Base-by-base conservation (phyloP, 139 green algal species). In the Picochlorum sp. region DNA sequence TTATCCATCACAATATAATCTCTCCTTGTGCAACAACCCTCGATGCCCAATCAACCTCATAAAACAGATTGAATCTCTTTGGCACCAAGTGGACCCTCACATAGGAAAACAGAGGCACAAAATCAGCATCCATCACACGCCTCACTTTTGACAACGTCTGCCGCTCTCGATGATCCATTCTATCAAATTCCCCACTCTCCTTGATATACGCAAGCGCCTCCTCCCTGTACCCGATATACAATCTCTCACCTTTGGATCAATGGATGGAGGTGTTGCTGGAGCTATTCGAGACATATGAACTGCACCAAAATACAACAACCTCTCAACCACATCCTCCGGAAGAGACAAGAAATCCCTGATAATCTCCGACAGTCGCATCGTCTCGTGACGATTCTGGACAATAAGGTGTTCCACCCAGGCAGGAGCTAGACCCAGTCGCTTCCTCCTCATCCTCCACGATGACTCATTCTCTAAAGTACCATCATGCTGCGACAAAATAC, bases 1-100 rank as follows among this genome's bases (percentile, higher is more conserved):
- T 95, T 95, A 77, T 85, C 77, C 6, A 92, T 66, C n/a, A 91
- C 84, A 32, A 92, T 76, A 58, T 59, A 89, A 16, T 81, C 64
- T 63, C 37, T 1, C 8, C 28, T 24, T 75, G 37, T 6, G 58
- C 44, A 9, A 95, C 14, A 0, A 95, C 30, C 0, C 79, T 66
- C 21, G 57, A 63, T 73, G 45, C 49, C 77, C 72, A 82, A 23
- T 78, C 37, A 0, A 71, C 59, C 0, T 15, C 28, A 54, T 89
- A 62, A 26, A 76, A 79, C 0, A 70, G 77, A 1, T 85, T 81
- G 49, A 91, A 92, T 24, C 87, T 76, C 71, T 88, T 89, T 26
- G 86, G 86, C 57, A 88, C 78, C 3, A 86, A 28, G 62, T 95
- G 87, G 21, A 87, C 83, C 0, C 85, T 70, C 2, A 92, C 57